These are phyloP conservation scores for Aspergillus eucalypticola DNA, from an alignment of 2,329 filamentous ascomycete genomes.

Conservation along the genomic window DNA sequence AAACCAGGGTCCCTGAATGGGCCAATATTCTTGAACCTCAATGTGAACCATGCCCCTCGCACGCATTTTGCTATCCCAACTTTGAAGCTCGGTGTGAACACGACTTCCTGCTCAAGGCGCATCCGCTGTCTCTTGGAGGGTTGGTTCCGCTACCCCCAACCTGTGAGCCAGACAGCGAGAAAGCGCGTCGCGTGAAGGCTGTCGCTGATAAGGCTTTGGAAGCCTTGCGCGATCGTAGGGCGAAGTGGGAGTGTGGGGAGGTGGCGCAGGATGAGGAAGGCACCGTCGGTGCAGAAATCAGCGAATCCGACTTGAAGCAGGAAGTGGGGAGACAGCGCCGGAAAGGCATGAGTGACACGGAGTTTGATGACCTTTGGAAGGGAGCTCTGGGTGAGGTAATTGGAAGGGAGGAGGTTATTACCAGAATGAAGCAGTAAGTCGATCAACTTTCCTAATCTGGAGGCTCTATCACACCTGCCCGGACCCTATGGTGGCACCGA, in stretches of 20 bases:
- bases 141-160: slow-evolving; percentile 82
- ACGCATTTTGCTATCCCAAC: slow-evolving; percentile 83
- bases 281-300: slow-evolving; percentile 65
- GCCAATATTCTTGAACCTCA: slow-evolving; percentile 70
- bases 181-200: slow-evolving; percentile 79
- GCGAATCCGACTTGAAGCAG: slow-evolving; percentile 71
- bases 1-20: slow-evolving; percentile 71
- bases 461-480: slow-evolving; percentile 18
- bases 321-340: slow-evolving; percentile 73
- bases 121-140: slow-evolving; percentile 80
- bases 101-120: slow-evolving; percentile 81
- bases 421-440: slow-evolving; percentile 61
- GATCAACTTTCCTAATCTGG: slow-evolving; percentile 17
- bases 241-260: slow-evolving; percentile 87
- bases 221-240: slow-evolving; percentile 78
- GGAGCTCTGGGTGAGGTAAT: slow-evolving; percentile 53
- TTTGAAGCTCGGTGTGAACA: slow-evolving; percentile 78
- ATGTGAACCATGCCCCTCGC: slow-evolving; percentile 86
- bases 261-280: slow-evolving; percentile 63
- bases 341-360: slow-evolving; percentile 79
- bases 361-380: slow-evolving; percentile 81
- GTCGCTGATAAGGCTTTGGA: slow-evolving; percentile 88
- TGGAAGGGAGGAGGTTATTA: slow-evolving; percentile 61
- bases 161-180: slow-evolving; percentile 93
- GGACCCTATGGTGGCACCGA: slow-evolving; percentile 13